Conservation (phyloP, 305 asterid genomes). For the Solanum chacoense region DNA sequence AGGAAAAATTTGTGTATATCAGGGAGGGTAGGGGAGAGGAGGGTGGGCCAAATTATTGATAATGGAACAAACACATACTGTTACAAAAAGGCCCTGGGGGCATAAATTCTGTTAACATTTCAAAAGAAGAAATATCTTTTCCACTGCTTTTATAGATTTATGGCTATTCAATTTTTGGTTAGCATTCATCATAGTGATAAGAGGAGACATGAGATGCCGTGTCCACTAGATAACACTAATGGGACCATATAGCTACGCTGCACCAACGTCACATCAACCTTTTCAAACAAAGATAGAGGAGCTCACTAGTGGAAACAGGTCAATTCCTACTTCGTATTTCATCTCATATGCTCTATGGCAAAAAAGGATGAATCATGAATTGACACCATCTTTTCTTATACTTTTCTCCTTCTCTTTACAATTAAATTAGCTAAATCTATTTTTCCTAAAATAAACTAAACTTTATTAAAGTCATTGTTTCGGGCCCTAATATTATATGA, state of each 20-base stretch:
- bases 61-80: constrained; percentile 12
- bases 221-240: constrained; percentile 22
- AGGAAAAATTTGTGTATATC: background rate
- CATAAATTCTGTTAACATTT: constrained; percentile 32
- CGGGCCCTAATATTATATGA: background rate
- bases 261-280: constrained; percentile 21
- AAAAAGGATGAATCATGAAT: background rate
- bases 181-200: background rate
- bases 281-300: constrained; percentile 5
- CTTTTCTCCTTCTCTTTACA: background rate
- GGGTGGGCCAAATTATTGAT: constrained; percentile 14
- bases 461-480: background rate
- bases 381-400: background rate
- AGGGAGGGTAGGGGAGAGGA: constrained; percentile 13
- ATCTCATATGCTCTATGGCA: constrained; percentile 10
- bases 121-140: constrained; percentile 6
- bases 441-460: background rate
- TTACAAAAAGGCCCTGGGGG: constrained; percentile 9
- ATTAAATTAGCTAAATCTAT: background rate
- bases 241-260: constrained; percentile 1
- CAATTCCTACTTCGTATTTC: constrained; percentile 7
- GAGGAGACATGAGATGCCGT: constrained; percentile 17
- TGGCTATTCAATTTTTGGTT: background rate
- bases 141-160: background rate
- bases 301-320: background rate